phyloP scores from a whole-genome alignment of 208 protist genomes.

The Trypanosoma brucei region DNA sequence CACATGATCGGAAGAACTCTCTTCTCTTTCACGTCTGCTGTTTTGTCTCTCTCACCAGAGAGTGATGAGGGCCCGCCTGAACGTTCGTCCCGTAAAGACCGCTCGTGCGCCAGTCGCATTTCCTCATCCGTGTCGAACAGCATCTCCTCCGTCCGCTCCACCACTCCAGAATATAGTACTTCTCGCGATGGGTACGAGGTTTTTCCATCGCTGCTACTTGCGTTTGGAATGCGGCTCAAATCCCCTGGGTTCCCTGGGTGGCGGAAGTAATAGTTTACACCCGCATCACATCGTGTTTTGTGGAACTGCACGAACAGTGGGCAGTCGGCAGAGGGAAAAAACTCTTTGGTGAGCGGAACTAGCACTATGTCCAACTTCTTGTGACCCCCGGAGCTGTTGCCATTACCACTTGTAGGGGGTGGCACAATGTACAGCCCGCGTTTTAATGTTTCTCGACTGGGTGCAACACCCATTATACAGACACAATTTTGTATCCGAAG shows the following conservation, averaged over 20 bases:
- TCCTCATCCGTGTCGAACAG: conserved; percentile 83
- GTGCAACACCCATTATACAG: conserved; percentile 57
- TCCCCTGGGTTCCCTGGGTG: conserved; percentile 67
- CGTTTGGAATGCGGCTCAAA: conserved; percentile 64
- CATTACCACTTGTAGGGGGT: conserved; percentile 19
- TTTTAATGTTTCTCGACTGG: conserved; percentile 64
- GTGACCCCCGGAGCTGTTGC: not conserved
- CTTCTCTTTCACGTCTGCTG: not conserved
- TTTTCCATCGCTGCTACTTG: conserved; percentile 28
- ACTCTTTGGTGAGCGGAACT: conserved; percentile 74
- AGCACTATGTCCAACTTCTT: conserved; percentile 62
- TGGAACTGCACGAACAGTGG: conserved; percentile 82
- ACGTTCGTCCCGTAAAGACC: conserved; percentile 18
- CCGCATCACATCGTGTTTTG: conserved; percentile 68
- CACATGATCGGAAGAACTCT: conserved; percentile 78
- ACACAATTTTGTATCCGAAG: too few species aligned
- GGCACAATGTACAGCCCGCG: conserved; percentile 51
- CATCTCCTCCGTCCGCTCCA: conserved; percentile 70
- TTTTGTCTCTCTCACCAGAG: conserved; percentile 16
- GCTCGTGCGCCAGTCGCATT: conserved; percentile 60
- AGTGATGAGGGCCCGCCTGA: conserved; percentile 19
- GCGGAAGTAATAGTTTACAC: conserved; percentile 85
- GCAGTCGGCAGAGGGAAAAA: conserved; percentile 72
- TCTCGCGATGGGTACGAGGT: conserved; percentile 68
- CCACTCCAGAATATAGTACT: conserved; percentile 66